Evolutionary conservation across 2,329 filamentous ascomycete species (phyloP).

Genomic region (Colletotrichum tabaci): DNA sequence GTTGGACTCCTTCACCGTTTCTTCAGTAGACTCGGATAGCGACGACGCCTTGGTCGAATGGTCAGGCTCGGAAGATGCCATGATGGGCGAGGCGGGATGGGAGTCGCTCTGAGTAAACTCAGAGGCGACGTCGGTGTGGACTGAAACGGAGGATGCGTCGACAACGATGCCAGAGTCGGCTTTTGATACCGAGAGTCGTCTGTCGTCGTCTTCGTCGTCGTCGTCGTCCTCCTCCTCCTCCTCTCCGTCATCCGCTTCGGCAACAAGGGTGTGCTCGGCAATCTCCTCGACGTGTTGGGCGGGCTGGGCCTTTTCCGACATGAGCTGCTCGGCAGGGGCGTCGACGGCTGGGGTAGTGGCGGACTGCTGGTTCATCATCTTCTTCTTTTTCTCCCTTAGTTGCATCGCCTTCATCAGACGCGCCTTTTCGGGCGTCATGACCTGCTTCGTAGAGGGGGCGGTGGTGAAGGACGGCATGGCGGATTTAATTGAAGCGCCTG

Average conservation of each 20-base stretch:
- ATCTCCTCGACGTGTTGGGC: slow-evolving; percentile 45
- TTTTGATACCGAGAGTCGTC: slow-evolving; percentile 59
- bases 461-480: slow-evolving; percentile 49
- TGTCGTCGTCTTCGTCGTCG: slow-evolving; percentile 48
- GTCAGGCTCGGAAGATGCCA: slow-evolving; percentile 67
- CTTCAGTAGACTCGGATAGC: slow-evolving; percentile 74
- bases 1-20: slow-evolving; percentile 64
- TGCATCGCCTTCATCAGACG: slow-evolving; percentile 95
- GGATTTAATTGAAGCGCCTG: slow-evolving; percentile 60
- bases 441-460: slow-evolving; percentile 60
- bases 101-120: slow-evolving; percentile 69
- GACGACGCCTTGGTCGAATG: slow-evolving; percentile 76
- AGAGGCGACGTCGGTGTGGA: slow-evolving; percentile 62
- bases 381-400: slow-evolving; percentile 84
- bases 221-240: slow-evolving; percentile 46
- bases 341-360: slow-evolving; percentile 48
- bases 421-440: slow-evolving; percentile 89
- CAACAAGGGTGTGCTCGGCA: slow-evolving; percentile 43
- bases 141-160: slow-evolving; percentile 58
- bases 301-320: slow-evolving; percentile 40
- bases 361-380: slow-evolving; percentile 56
- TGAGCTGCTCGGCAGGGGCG: slow-evolving; percentile 43
- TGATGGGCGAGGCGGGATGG: slow-evolving; percentile 69
- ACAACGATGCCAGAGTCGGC: slow-evolving; percentile 71
- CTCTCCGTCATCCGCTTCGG: slow-evolving; percentile 44